phyloP scores from a whole-genome alignment of 2,329 filamentous ascomycete genomes.

The Colletotrichum theobromicola region DNA sequence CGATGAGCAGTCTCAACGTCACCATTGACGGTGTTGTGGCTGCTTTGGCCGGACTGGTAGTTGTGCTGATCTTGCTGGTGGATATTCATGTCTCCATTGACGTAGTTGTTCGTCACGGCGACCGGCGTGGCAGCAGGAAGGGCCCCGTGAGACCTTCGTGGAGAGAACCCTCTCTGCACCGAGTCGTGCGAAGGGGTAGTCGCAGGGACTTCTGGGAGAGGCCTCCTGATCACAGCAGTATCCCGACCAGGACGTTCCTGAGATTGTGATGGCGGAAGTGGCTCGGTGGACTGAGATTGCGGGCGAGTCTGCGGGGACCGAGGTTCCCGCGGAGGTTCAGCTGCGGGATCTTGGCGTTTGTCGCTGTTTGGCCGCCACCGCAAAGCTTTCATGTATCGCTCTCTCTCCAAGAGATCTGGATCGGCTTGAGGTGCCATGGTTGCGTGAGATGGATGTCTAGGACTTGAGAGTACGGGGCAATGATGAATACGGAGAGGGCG shows the following conservation, averaged over 20 bases:
- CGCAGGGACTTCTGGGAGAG: neutral
- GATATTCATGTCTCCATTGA: neutral
- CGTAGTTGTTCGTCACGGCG: neutral
- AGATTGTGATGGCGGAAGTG: neutral
- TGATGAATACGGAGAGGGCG: neutral
- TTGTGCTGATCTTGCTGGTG: neutral
- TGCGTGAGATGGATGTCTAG: neutral
- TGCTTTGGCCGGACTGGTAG: neutral
- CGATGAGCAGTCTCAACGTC: neutral
- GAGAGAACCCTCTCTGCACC: neutral
- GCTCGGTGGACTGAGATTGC: neutral
- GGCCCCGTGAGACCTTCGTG: neutral
- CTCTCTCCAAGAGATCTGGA: neutral
- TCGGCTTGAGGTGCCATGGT: neutral
- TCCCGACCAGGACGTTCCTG: neutral
- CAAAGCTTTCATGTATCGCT: neutral
- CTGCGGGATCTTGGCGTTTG: neutral
- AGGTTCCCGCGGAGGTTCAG: neutral
- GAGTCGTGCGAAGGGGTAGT: neutral
- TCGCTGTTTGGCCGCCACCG: neutral
- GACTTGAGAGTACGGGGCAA: neutral
- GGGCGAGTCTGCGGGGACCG: neutral
- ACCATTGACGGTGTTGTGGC: neutral
- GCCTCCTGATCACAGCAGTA: neutral
- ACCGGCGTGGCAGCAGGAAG: neutral